Evolutionary conservation across 2,329 filamentous ascomycete genomes (phyloP).

Genomic region (Phyllosticta citriasiana): DNA sequence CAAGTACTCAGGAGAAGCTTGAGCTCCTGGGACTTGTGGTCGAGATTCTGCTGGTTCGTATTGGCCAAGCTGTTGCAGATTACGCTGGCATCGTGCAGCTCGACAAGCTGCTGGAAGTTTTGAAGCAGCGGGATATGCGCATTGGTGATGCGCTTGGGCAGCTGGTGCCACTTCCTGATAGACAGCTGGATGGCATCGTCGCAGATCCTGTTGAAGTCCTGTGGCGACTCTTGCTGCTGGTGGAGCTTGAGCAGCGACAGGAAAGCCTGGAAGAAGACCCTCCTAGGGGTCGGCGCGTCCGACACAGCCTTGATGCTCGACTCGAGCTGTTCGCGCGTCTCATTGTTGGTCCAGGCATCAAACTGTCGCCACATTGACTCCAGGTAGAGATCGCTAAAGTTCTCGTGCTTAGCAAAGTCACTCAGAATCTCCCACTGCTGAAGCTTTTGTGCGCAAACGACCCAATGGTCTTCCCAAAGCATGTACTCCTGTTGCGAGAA

Average conservation of each 20-base stretch:
- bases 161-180: conserved; percentile 96
- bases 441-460: conserved; percentile 92
- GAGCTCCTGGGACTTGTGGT: conserved; percentile 88
- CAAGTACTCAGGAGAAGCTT: conserved; percentile 90
- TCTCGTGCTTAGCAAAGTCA: conserved; percentile 98
- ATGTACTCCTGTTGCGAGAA: conserved; percentile 97
- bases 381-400: conserved; percentile 89
- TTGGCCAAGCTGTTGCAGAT: conserved; percentile 85
- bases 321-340: conserved; percentile 82
- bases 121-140: conserved; percentile 91
- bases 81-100: conserved; percentile 92
- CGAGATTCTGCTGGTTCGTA: conserved; percentile 76
- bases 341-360: conserved; percentile 83
- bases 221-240: conserved; percentile 68
- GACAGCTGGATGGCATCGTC: conserved; percentile 97
- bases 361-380: conserved; percentile 94
- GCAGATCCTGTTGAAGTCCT: conserved; percentile 80
- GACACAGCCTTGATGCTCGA: conserved; percentile 93
- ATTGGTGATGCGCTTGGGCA: conserved; percentile 87
- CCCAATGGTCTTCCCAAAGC: conserved; percentile 99
- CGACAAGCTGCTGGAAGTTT: conserved; percentile 95
- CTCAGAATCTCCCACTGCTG: conserved; percentile 98
- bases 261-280: conserved; percentile 97
- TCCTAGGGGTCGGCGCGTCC: conserved; percentile 86
- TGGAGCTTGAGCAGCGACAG: conserved; percentile 94